Conservation (phyloP, 805 yeast species). For the Monosporozyma servazzii region DNA sequence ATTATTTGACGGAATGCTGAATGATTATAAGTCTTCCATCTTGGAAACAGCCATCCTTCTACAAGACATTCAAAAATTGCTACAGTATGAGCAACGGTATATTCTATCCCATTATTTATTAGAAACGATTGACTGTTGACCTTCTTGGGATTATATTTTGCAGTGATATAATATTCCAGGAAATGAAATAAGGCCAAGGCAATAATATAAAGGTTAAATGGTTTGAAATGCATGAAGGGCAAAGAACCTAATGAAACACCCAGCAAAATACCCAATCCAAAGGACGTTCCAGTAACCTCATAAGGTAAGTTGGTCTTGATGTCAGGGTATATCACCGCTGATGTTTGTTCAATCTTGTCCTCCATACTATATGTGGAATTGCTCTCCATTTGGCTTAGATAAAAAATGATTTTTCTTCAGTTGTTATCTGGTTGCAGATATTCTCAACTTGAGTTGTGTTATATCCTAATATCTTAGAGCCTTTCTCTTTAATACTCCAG, state of each 20-base stretch:
- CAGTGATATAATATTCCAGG: slow-evolving; percentile 74
- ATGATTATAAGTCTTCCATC: slow-evolving; percentile 18
- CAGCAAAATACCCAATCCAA: slow-evolving; percentile 34
- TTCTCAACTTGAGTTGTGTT: too few relatives aligned
- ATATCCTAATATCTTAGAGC: too few relatives aligned
- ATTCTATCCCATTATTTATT: slow-evolving; percentile 52
- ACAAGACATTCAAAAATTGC: slow-evolving; percentile 44
- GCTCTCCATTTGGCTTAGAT: not conserved
- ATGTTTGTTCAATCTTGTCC: not conserved
- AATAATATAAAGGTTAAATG: slow-evolving; percentile 41
- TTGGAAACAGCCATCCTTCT: slow-evolving; percentile 37
- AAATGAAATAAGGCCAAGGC: slow-evolving; percentile 61
- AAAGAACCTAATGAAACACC: slow-evolving; percentile 33
- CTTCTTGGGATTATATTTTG: slow-evolving; percentile 56
- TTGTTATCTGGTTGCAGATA: too few relatives aligned
- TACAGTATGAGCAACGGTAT: slow-evolving; percentile 45
- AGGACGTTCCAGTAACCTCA: slow-evolving; percentile 37
- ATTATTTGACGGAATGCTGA: slow-evolving; percentile 6
- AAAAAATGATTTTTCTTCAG: not conserved
- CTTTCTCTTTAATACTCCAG: not conserved
- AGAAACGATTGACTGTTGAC: slow-evolving; percentile 65
- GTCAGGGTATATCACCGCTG: slow-evolving; percentile 18
- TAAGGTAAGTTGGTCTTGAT: slow-evolving; percentile 35
- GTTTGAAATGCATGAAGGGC: slow-evolving; percentile 24
- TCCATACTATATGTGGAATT: not conserved